Conservation (phyloP, 805 yeast genomes). For the Starmera amethionina region DNA sequence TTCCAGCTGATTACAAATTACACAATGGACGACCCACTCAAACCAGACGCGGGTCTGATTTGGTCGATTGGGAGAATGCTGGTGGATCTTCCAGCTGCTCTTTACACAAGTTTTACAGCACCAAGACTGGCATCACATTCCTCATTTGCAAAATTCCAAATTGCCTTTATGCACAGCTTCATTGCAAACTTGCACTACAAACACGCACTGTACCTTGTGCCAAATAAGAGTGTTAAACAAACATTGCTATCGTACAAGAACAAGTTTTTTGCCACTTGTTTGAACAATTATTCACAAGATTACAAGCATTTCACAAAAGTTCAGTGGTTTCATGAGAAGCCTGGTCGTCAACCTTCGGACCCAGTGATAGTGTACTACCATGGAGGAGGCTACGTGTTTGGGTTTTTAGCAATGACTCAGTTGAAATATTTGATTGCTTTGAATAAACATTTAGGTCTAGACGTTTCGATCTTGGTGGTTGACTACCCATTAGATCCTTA, state of each 20-base stretch:
- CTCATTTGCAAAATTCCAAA: not conserved
- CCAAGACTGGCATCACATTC: not conserved
- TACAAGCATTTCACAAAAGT: not conserved
- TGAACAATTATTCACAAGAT: not conserved
- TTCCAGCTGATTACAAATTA: no score
- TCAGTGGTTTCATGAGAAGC: not conserved
- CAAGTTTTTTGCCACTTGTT: not conserved
- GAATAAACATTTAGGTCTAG: not conserved
- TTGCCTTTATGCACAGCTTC: not conserved
- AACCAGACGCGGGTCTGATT: not conserved
- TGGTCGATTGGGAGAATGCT: not conserved
- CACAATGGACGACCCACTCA: not conserved
- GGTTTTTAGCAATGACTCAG: not conserved
- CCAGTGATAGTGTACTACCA: slow-evolving; percentile 1
- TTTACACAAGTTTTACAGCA: not conserved
- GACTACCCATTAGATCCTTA: slow-evolving; percentile 1
- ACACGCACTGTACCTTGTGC: not conserved
- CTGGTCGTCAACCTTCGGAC: not conserved
- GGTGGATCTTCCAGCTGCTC: not conserved
- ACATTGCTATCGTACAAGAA: not conserved
- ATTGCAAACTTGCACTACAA: slow-evolving; percentile 1
- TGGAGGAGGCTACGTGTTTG: slow-evolving; percentile 1
- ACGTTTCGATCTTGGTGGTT: not conserved
- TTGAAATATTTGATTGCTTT: not conserved
- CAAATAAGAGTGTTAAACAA: not conserved